phyloP scores from a whole-genome alignment of 2,329 filamentous ascomycete species.

The Ceratocystis albifundus region DNA sequence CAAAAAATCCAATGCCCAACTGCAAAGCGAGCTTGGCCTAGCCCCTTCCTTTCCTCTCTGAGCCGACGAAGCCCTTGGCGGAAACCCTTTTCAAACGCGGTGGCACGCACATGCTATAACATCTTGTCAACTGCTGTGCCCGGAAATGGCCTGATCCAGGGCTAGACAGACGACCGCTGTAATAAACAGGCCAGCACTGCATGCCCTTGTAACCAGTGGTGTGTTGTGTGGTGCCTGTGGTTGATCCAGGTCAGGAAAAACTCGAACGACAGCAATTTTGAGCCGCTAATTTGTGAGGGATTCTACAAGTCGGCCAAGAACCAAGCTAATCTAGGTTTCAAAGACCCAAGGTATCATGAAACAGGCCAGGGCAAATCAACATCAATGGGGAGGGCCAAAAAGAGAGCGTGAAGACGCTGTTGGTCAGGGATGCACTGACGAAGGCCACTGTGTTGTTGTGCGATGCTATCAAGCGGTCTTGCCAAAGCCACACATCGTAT shows the following conservation, averaged over 20 bases:
- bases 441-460: no score
- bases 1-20: background rate
- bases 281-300: conserved; percentile 1
- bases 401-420: no score
- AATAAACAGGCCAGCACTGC: background rate
- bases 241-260: background rate
- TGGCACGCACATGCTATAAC: background rate
- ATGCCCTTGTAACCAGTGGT: background rate
- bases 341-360: background rate
- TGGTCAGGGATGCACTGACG: no score
- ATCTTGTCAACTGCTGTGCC: background rate
- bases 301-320: background rate
- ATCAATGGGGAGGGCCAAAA: no score
- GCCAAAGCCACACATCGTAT: no score
- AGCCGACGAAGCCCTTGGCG: background rate
- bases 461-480: no score
- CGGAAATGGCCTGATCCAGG: conserved; percentile 3
- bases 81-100: background rate
- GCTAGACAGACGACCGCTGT: background rate
- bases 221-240: background rate
- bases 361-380: background rate
- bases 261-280: background rate
- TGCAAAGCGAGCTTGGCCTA: background rate
- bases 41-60: background rate
- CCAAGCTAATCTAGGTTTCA: background rate